Conservation (phyloP, 345 rosid genomes). For the Boechera divaricarpa region DNA sequence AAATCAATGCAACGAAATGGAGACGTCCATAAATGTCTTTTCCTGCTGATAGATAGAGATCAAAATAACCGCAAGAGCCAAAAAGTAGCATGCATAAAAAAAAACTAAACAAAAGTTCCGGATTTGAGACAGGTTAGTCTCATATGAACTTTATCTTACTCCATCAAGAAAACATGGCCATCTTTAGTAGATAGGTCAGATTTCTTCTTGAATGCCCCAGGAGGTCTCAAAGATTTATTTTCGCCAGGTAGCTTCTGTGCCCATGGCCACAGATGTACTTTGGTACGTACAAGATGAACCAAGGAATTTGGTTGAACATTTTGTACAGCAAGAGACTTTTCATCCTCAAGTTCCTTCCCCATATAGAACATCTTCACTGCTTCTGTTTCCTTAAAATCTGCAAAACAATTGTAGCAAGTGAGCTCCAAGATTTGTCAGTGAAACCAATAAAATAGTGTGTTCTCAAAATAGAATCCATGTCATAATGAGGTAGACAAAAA, state of each 20-base stretch:
- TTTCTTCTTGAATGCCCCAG: constrained; percentile 99
- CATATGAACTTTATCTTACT: constrained; percentile 61
- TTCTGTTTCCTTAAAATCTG: constrained; percentile 94
- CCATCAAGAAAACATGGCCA: constrained; percentile 95
- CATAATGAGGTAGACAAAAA: constrained; percentile 20
- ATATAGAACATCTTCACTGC: constrained; percentile 73
- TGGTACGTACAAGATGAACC: constrained; percentile 92
- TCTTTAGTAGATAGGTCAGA: constrained; percentile 96
- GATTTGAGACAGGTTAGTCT: constrained; percentile 16
- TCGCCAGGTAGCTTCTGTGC: constrained; percentile 94
- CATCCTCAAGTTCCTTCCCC: constrained; percentile 93
- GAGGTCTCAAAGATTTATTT: constrained; percentile 90
- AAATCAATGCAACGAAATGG: constrained; percentile 17
- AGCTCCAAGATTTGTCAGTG: constrained; percentile 34
- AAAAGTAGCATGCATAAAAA: constrained; percentile 18
- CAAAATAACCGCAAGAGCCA: constrained; percentile 16
- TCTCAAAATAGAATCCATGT: constrained; percentile 22
- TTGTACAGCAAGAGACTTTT: constrained; percentile 74
- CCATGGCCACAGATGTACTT: constrained; percentile 77
- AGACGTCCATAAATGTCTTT: constrained; percentile 6
- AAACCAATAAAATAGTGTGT: constrained; percentile 7
- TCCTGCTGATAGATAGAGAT: constrained; percentile 22
- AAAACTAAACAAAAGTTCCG: constrained; percentile 1
- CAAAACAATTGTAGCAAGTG: constrained; percentile 33
- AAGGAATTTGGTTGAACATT: constrained; percentile 89